Base-by-base conservation (phyloP, 23 red algal genomes). In the Agarophyton chilense region DNA sequence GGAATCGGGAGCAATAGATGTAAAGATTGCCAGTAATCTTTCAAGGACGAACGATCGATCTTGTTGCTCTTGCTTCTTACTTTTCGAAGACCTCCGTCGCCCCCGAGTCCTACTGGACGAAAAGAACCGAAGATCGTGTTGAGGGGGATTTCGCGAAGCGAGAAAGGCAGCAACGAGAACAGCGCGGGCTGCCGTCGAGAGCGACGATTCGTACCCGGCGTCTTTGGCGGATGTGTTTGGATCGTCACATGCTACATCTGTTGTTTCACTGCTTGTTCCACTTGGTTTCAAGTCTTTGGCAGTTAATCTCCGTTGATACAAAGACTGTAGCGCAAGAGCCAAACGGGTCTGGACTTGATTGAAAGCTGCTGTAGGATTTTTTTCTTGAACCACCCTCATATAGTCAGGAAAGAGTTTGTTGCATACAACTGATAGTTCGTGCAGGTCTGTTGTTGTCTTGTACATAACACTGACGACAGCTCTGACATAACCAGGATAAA, bases 321-420 rank as follows among this genome's bases (percentile, higher is more conserved):
- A 49, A 33, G 64, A 68, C 26, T 57, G 62, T 17, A 87, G 45
- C 31, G 45, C 67, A 31, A 33, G n/a, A 19, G 47, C 67, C 45
- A 87, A 72, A 28, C 66, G 62, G 60, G 35, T 32, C 1, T 75
- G 82, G 32, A 87, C 40, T 40, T 56, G 61, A 87, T 87, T 87
- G 26, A 87, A 87, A 12, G 82, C 82, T 46, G 82, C 57, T 13
- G 53, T 55, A 12, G 36, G 62, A 36, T 68, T 72, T 32, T 71
- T 72, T 58, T 72, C 47, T 28, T 56, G 41, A 13, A 75, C 41
- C 8, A 19, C 54, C 26, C 38, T 52, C 35, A 58, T 43, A 36
- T 87, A 87, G n/a, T 72, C 62, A 47, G 82, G 82, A 52, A 87
- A 87, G 14, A 87, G 50, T 33, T 58, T 87, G 36, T 75, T 65